Conservation (phyloP, 192 early-diverging fungal species). For the Spizellomyces sp. region DNA sequence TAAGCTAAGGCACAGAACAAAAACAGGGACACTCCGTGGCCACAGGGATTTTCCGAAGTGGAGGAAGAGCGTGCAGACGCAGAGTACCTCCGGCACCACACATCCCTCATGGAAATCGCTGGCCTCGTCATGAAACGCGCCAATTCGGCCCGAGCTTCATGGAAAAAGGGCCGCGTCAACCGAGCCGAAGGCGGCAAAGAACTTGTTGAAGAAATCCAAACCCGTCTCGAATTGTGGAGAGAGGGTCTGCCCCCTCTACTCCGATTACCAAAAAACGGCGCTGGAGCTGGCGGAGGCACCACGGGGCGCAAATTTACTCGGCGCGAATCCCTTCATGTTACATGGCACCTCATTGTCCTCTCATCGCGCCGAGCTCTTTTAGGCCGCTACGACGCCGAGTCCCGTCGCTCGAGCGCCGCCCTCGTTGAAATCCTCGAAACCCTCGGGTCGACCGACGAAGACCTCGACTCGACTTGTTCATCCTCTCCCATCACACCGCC, state of each 20-base stretch:
- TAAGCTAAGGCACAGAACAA: background rate
- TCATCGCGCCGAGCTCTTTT: slow-evolving; percentile 3
- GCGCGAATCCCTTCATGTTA: slow-evolving; percentile 11
- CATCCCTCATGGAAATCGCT: slow-evolving; percentile 10
- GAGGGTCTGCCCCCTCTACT: slow-evolving; percentile 14
- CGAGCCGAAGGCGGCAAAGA: slow-evolving; percentile 18
- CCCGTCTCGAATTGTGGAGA: slow-evolving; percentile 13
- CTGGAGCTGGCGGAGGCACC: background rate
- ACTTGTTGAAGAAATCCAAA: slow-evolving; percentile 7
- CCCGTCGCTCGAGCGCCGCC: slow-evolving; percentile 1
- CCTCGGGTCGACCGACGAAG: background rate
- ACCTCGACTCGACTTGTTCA: background rate
- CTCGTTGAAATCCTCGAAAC: slow-evolving; percentile 14
- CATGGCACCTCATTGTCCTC: slow-evolving; percentile 12
- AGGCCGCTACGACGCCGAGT: slow-evolving; percentile 14
- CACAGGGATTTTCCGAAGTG: slow-evolving; percentile 6
- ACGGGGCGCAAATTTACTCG: background rate
- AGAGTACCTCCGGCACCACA: slow-evolving; percentile 22
- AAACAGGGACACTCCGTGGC: slow-evolving; percentile 16
- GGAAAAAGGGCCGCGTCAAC: background rate
- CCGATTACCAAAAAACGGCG: background rate
- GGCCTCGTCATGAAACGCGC: slow-evolving; percentile 8
- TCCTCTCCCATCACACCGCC: background rate
- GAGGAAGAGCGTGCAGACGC: slow-evolving; percentile 13
- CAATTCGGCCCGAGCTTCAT: slow-evolving; percentile 6